phyloP scores from a whole-genome alignment of 2,329 filamentous ascomycete species.

The Pseudogymnoascus sp. region DNA sequence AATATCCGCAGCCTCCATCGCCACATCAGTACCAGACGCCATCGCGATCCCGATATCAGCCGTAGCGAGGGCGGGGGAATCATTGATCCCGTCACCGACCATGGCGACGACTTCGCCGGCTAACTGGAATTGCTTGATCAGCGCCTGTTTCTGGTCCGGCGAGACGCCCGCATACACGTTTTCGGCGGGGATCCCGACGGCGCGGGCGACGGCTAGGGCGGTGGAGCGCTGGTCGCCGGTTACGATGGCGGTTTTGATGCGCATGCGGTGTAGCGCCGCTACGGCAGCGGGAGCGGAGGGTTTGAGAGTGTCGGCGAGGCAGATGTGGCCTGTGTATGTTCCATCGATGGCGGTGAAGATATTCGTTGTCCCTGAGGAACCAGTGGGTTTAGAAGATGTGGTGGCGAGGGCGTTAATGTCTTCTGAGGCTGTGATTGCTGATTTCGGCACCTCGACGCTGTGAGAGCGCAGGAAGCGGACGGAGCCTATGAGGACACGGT shows the following conservation, averaged over 20 bases:
- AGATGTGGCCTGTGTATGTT: constrained; percentile 71
- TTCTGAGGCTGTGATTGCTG: constrained; percentile 56
- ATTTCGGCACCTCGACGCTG: constrained; percentile 55
- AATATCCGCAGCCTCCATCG: constrained; percentile 93
- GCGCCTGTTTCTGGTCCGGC: constrained; percentile 82
- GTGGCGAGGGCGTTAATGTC: constrained; percentile 43
- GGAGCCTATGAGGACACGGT: constrained; percentile 79
- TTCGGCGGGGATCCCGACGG: constrained; percentile 69
- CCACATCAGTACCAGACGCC: constrained; percentile 86
- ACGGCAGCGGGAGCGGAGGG: constrained; percentile 75
- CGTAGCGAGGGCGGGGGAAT: constrained; percentile 88
- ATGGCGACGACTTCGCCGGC: constrained; percentile 78
- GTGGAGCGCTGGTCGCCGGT: constrained; percentile 86
- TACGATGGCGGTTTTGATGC: constrained; percentile 81
- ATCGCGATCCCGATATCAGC: constrained; percentile 92
- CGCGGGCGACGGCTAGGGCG: constrained; percentile 71
- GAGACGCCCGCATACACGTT: constrained; percentile 82
- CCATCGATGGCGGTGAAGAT: constrained; percentile 87
- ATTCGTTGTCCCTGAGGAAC: constrained; percentile 66
- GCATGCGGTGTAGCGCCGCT: constrained; percentile 73
- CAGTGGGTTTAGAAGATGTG: constrained; percentile 27
- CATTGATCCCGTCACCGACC: constrained; percentile 98
- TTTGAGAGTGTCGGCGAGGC: constrained; percentile 86
- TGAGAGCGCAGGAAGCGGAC: constrained; percentile 66
- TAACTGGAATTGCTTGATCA: constrained; percentile 69